Evolutionary conservation across 2,329 filamentous ascomycete genomes (phyloP).

Genomic region (Rhynchosporium agropyri): DNA sequence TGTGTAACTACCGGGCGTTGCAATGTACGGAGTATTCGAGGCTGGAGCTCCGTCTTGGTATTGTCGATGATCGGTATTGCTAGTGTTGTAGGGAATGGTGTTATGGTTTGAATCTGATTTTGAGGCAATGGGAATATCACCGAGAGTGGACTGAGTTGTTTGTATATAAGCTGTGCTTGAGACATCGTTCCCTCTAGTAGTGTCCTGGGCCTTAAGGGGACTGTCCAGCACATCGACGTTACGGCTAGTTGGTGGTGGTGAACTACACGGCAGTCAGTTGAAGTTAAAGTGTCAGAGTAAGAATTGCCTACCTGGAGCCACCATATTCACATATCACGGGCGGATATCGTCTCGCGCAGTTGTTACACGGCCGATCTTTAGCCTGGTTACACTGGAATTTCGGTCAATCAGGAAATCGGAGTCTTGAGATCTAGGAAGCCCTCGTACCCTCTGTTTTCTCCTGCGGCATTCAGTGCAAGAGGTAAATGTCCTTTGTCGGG

Average conservation of each 20-base stretch:
- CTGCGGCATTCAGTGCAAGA: constrained; percentile 36
- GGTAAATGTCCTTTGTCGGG: constrained; percentile 34
- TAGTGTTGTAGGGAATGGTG: constrained; percentile 22
- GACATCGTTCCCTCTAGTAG: background rate
- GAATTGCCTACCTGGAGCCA: constrained; percentile 27
- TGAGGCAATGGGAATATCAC: constrained; percentile 19
- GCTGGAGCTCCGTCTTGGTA: constrained; percentile 17
- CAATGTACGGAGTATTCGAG: constrained; percentile 17
- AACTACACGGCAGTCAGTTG: constrained; percentile 27
- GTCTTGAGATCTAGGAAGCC: constrained; percentile 7
- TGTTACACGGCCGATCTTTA: constrained; percentile 36
- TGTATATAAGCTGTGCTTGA: constrained; percentile 22
- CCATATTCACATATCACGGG: constrained; percentile 36
- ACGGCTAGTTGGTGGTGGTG: constrained; percentile 25
- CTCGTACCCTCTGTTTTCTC: constrained; percentile 35
- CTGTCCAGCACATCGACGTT: constrained; percentile 22
- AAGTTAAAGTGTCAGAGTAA: background rate
- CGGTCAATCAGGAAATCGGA: constrained; percentile 25
- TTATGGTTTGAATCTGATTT: constrained; percentile 21
- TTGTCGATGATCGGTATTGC: constrained; percentile 21
- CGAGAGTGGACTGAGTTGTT: constrained; percentile 20
- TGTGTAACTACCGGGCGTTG: constrained; percentile 20
- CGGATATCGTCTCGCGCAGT: constrained; percentile 35
- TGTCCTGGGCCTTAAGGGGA: constrained; percentile 6
- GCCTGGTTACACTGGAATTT: constrained; percentile 35